Evolutionary conservation across 371 early-diverging fungal species (phyloP), one percentile per base, ranked within the genome.

Genomic region (Mucor sp.): DNA sequence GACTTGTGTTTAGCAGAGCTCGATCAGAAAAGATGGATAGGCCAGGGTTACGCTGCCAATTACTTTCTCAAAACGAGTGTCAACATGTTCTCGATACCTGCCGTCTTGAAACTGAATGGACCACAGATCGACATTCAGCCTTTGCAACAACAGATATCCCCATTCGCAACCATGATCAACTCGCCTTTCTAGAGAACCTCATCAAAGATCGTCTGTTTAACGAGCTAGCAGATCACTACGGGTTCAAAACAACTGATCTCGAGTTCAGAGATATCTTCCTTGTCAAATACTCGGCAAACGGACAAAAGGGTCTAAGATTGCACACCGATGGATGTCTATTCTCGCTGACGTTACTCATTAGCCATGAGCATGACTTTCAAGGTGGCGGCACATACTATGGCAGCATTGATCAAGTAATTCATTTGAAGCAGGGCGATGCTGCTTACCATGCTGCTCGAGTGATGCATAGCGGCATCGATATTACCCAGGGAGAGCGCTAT

Each of bases 321-420:
- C 90, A 89, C 59, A 81, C 86, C 19, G 90, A 89, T 58, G 90
- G 90, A 0, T 86, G 90, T 50, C 65, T 89, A 39, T 70, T 87
- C 1, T 85, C 86, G 4, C 72, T 89, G 41, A 89, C 85, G 11
- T 58, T 88, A 3, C 76, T 89, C 39, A 65, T 89, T 28, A 88
- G 84, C 58, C 41, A 74, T 21, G 65, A 72, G 7, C 43, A 57
- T n/a, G 84, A 87, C n/a, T 89, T 88, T 66, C 74, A 78, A 23
- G 89, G 89, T 11, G 89, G 89, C 33, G 89, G 89, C 6, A 89
- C 88, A 14, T 77, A 65, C 12, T 87, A 84, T 59, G 63, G 58
- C 32, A 66, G 78, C 21, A 76, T 81, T 4, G 69, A 80, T 11
- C 12, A 65, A 2, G 67, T 69, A 14, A 32, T 83, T 4, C 60